phyloP scores from a whole-genome alignment of 1,139 yeast genomes.

The Pneumocystis sp. region DNA sequence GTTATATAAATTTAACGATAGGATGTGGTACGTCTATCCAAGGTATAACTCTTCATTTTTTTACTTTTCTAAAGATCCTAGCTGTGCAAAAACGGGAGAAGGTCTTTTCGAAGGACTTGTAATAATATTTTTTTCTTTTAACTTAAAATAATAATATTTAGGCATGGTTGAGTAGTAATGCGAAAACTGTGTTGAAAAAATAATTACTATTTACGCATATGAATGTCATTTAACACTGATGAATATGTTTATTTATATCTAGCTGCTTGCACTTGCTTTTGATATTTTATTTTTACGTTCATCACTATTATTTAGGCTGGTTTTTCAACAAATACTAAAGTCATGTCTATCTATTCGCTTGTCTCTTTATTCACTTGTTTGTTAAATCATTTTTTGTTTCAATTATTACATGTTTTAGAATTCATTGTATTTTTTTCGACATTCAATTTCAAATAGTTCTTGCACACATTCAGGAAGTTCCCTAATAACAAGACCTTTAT shows the following conservation, averaged over 20 bases:
- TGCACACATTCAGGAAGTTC: constrained; percentile 26
- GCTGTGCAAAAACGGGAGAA: constrained; percentile 84
- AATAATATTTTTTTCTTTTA: constrained; percentile 59
- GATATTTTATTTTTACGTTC: neutral
- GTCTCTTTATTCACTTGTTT: neutral
- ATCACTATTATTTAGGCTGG: neutral
- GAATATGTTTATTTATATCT: neutral
- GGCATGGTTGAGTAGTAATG: constrained; percentile 4
- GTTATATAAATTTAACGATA: constrained; percentile 67
- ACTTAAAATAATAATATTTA: neutral
- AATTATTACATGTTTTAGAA: neutral
- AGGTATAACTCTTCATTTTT: constrained; percentile 15
- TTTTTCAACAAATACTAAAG: neutral
- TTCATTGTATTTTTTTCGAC: constrained; percentile 16
- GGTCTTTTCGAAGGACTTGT: constrained; percentile 73
- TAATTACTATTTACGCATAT: neutral
- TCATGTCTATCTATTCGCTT: neutral
- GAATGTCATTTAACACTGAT: neutral
- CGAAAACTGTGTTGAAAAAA: neutral
- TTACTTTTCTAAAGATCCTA: neutral
- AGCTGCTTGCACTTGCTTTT: neutral
- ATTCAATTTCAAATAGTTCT: constrained; percentile 22
- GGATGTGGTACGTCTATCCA: constrained; percentile 84
- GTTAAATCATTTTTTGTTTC: neutral
- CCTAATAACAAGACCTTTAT: constrained; percentile 12